Conservation (phyloP, 1,139 yeast genomes). For the Debaryomycetaceae sp. region DNA sequence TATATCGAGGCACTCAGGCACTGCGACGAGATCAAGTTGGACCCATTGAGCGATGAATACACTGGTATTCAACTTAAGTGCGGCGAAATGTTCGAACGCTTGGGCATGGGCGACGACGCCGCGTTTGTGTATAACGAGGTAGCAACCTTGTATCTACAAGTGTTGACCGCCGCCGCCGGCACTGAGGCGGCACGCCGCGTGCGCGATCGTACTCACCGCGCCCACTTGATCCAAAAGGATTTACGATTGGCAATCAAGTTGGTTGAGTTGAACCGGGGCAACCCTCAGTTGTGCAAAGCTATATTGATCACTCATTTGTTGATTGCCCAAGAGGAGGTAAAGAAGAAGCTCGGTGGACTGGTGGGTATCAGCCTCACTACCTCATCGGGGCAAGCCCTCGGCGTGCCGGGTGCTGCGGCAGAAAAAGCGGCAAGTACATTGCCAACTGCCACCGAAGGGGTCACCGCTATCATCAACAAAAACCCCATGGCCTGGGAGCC, state of each 20-base stretch:
- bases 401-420: too few relatives aligned
- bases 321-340: constrained; percentile 55
- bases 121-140: constrained; percentile 62
- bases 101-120: constrained; percentile 60
- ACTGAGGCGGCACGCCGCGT: constrained; percentile 19
- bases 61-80: constrained; percentile 85
- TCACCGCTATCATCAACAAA: constrained; percentile 20
- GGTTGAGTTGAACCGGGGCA: constrained; percentile 49
- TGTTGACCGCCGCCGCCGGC: constrained; percentile 35
- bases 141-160: constrained; percentile 58
- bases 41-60: constrained; percentile 40
- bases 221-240: constrained; percentile 68
- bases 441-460: too few relatives aligned
- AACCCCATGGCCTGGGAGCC: constrained; percentile 62
- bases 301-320: constrained; percentile 59
- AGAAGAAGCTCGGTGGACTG: constrained; percentile 14
- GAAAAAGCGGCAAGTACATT: too few relatives aligned
- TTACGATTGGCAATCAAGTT: constrained; percentile 65
- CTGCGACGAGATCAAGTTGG: constrained; percentile 42
- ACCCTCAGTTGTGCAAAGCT: constrained; percentile 54
- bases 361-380: constrained; percentile 3
- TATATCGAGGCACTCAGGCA: constrained; percentile 56
- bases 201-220: constrained; percentile 30
- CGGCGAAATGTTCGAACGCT: constrained; percentile 79
- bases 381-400: background rate